These are phyloP conservation scores for Xylaria sp. DNA, from an alignment of 2,329 filamentous ascomycete species.

Conservation along the genomic window DNA sequence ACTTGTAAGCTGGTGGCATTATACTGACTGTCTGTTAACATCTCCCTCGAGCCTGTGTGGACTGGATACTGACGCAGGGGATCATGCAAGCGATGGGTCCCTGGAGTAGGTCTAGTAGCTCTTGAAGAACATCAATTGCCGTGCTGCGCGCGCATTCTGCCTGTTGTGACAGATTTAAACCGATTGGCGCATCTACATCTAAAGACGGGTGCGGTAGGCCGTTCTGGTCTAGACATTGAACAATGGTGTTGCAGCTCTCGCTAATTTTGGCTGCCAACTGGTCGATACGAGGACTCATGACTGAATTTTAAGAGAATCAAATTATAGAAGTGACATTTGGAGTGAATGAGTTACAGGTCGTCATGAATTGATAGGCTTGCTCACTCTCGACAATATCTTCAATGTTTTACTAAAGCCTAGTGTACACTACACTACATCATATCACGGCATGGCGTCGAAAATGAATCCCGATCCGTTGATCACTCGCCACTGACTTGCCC, in stretches of 20 bases:
- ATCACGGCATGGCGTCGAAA: slow-evolving; percentile 4
- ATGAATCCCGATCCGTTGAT: slow-evolving; percentile 10
- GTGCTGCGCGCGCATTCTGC: slow-evolving; percentile 6
- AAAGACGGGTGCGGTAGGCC: slow-evolving; percentile 11
- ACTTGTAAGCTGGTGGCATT: slow-evolving; percentile 12
- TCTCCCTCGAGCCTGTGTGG: no score
- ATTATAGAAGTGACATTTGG: neutral
- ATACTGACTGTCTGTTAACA: neutral
- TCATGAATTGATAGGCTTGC: no score
- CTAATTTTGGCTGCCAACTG: slow-evolving; percentile 10
- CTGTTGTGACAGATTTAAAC: neutral
- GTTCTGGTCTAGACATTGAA: neutral
- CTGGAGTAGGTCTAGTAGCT: slow-evolving; percentile 8
- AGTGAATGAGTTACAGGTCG: neutral
- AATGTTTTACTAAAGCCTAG: no score
- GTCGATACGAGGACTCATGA: slow-evolving; percentile 6
- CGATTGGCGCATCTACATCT: neutral
- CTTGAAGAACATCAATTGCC: slow-evolving; percentile 12
- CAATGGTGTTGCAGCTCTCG: neutral
- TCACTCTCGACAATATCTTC: no score
- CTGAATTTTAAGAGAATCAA: neutral
- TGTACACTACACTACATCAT: neutral
- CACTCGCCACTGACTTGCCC: slow-evolving; percentile 1
- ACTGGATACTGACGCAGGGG: neutral
- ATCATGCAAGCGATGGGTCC: slow-evolving; percentile 12